These are phyloP conservation scores for Vigna unguiculata DNA, from an alignment of 306 rosid genomes.

Conservation along the genomic window DNA sequence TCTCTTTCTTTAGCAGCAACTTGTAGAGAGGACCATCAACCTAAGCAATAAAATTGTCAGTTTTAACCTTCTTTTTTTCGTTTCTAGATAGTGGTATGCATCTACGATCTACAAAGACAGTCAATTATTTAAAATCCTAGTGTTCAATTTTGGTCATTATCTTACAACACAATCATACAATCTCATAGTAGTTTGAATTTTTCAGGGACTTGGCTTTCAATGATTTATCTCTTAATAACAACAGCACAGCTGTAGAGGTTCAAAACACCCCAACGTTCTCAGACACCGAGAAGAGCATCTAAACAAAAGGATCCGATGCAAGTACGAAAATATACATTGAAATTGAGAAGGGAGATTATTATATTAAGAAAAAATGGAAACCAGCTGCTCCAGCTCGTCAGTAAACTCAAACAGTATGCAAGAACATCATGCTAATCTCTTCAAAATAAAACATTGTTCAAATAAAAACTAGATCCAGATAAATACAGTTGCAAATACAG, in stretches of 20 bases:
- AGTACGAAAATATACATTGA: slow-evolving; percentile 39
- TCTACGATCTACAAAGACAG: slow-evolving; percentile 12
- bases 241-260: slow-evolving; percentile 45
- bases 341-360: slow-evolving; percentile 37
- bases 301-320: slow-evolving; percentile 39
- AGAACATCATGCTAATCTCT: slow-evolving; percentile 37
- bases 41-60: slow-evolving; percentile 51
- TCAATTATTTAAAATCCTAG: slow-evolving; percentile 21
- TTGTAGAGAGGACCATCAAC: slow-evolving; percentile 71
- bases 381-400: slow-evolving; percentile 28
- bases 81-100: slow-evolving; percentile 39
- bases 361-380: slow-evolving; percentile 32
- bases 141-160: slow-evolving; percentile 35
- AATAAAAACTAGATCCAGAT: slow-evolving; percentile 33
- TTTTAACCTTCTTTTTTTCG: neutral
- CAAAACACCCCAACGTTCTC: slow-evolving; percentile 40
- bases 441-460: slow-evolving; percentile 32
- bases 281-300: slow-evolving; percentile 43
- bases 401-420: slow-evolving; percentile 41
- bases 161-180: slow-evolving; percentile 29
- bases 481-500: slow-evolving; percentile 30
- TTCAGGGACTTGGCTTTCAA: slow-evolving; percentile 51
- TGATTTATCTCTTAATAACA: slow-evolving; percentile 47
- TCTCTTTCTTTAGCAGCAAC: slow-evolving; percentile 74
- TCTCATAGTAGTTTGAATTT: slow-evolving; percentile 42